Evolutionary conservation across 2,329 filamentous ascomycete species (phyloP), one percentile per base, ranked within the genome.

Genomic region (Cladorrhinum sp.): DNA sequence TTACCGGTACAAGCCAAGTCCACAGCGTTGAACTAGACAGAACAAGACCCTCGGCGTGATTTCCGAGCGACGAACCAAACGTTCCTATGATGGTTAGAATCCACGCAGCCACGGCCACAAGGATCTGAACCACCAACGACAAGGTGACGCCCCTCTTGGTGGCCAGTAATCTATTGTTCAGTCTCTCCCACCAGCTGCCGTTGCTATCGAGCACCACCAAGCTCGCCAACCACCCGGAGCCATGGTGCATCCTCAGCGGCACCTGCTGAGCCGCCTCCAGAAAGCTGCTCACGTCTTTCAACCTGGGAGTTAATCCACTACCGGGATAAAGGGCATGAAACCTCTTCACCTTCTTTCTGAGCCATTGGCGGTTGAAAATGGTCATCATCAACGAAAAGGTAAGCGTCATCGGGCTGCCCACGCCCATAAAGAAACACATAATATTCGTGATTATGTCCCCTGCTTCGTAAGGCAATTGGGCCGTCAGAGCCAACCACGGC

Each of bases 401-500:
- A 3, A 39, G 18, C 4, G 56, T 54, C 53, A 39, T 39, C 1
- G 59, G 59, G 23, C 59, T 61, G n/a, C 59, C 59, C 16, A 61
- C n/a, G 2, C 53, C 23, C 26, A 57, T 57, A 26, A 28, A 51
- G 26, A 61, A 57, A 36, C 53, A 52, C 42, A 61, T 52, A 9
- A 57, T 46, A 53, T 61, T 61, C 10, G 53, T 18, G 9, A 46
- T 36, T 2, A 24, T 24, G 48, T 39, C 33, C 14, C 59, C 53
- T 26, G 46, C 54, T 48, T 57, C 59, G 54, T 50, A 61, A 2
- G 59, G 59, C 12, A 61, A 52, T 23, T 61, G 59, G 8, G 59
- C 59, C 1, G 59, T 61, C 3, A 61, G 54, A 7, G 59, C 59
- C 16, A 61, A 21, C 59, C 59, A 61, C 1, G 59, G 59, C 21